These are phyloP conservation scores for Calonectria crousiana DNA, from an alignment of 2,329 filamentous ascomycete genomes.

Conservation along the genomic window DNA sequence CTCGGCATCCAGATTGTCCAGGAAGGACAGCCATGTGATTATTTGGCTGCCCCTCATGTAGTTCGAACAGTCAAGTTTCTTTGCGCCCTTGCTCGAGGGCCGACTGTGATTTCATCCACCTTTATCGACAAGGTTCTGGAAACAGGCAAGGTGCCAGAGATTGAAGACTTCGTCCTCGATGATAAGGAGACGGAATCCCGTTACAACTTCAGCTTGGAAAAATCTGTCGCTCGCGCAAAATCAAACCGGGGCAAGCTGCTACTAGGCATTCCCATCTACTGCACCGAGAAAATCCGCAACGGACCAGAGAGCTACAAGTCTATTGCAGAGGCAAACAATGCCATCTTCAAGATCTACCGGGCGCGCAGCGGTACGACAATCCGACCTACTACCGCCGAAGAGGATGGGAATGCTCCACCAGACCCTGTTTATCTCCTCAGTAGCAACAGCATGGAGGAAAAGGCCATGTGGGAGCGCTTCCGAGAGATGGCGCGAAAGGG, in stretches of 20 bases:
- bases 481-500: conserved; percentile 81
- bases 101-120: conserved; percentile 79
- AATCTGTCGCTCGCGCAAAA: conserved; percentile 77
- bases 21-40: conserved; percentile 82
- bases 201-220: conserved; percentile 76
- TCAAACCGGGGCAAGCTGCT: conserved; percentile 83
- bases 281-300: conserved; percentile 82
- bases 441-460: conserved; percentile 74
- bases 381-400: conserved; percentile 73
- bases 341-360: conserved; percentile 81
- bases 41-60: conserved; percentile 87
- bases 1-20: conserved; percentile 85
- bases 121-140: conserved; percentile 86
- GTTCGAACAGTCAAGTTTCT: conserved; percentile 96
- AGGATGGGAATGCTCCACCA: conserved; percentile 70
- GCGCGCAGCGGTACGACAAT: conserved; percentile 78
- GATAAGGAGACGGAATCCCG: conserved; percentile 81
- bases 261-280: conserved; percentile 83
- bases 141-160: conserved; percentile 72
- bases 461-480: conserved; percentile 83
- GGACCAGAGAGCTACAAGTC: conserved; percentile 86
- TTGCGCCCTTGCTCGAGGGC: conserved; percentile 84
- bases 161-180: conserved; percentile 75
- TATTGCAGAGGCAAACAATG: conserved; percentile 91
- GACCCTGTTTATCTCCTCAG: conserved; percentile 89